Evolutionary conservation across 306 rosid species (phyloP).

Genomic region (Cicer cuneatum): DNA sequence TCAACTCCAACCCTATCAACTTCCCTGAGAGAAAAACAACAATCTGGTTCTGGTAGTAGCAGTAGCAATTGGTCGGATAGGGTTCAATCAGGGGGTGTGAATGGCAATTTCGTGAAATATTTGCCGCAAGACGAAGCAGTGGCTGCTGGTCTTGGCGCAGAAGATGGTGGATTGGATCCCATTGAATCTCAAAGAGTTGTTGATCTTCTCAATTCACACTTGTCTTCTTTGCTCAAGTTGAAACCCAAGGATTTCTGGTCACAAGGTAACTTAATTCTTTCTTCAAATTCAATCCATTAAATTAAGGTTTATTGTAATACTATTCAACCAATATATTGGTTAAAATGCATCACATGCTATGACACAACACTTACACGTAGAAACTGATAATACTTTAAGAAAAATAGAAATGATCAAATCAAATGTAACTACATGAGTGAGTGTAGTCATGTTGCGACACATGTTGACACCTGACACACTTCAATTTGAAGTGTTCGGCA

Average conservation of each 20-base stretch:
- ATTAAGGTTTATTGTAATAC: neutral
- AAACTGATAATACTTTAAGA: no score
- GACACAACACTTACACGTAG: no score
- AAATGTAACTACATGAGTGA: no score
- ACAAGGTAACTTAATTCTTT: constrained; percentile 62
- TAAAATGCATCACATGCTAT: neutral
- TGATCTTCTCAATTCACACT: constrained; percentile 81
- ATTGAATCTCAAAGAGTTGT: constrained; percentile 90
- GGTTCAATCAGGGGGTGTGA: constrained; percentile 34
- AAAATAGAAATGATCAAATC: no score
- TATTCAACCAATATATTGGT: neutral
- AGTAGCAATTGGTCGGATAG: constrained; percentile 30
- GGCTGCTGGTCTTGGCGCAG: constrained; percentile 84
- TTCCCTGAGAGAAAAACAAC: constrained; percentile 74
- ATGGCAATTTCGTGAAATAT: constrained; percentile 77
- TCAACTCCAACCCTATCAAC: constrained; percentile 65
- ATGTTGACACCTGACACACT: no score
- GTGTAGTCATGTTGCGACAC: no score
- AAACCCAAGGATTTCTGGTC: constrained; percentile 87
- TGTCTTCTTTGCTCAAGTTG: constrained; percentile 81
- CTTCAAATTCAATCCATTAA: neutral
- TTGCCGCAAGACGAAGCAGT: constrained; percentile 96
- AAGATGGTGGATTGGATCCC: constrained; percentile 90
- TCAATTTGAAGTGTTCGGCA: no score
- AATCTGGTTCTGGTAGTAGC: constrained; percentile 11